Evolutionary conservation across 2,329 filamentous ascomycete genomes (phyloP), one percentile per base, ranked within the genome.

Genomic region (Neoarthrinium moseri): DNA sequence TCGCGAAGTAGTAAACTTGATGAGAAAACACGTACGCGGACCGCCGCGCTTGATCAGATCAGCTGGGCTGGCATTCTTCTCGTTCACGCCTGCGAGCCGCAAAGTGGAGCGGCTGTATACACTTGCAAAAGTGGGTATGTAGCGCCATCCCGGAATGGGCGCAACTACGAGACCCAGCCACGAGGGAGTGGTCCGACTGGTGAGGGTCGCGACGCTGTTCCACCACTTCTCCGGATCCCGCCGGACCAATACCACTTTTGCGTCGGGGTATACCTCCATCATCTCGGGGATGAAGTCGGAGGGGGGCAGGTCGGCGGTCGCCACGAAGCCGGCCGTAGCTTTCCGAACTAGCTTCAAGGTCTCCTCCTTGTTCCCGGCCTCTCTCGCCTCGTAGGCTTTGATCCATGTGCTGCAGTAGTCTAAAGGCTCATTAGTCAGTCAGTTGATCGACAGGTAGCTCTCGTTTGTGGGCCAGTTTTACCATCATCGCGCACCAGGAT

Each of bases 261-360:
- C 69, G 23, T 71, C 58, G 0, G 70, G 70, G 46, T 45, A 45
- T n/a, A 45, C 17, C 34, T 38, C 43, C 7, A 39, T 13, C 24
- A 73, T 51, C 38, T 72, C 68, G 23, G 62, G 58, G 12, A 69
- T 59, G 15, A 71, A 59, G 27, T 65, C 59, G 20, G 56, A 58
- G 3, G 59, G 57, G 2, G 70, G 69, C 4, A 61, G 48, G 49
- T 73, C 70, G 15, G 68, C 68, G 17, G 62, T 62, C 8, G 66
- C 68, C 3, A 64, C 66, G 47, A 66, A 73, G 7, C 69, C 69
- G 23, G 59, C 56, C 8, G 58, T 46, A 12, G 53, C 42, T 33
- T 55, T 40, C 34, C 57, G 56, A n/a, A 66, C 48, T 7, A 56
- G 50, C 2, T 49, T 33, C 15, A 38, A 26, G 12, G 21, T 21